Base-by-base conservation (phyloP, 2,329 filamentous ascomycete species). In the Herpomyces periplanetae region DNA sequence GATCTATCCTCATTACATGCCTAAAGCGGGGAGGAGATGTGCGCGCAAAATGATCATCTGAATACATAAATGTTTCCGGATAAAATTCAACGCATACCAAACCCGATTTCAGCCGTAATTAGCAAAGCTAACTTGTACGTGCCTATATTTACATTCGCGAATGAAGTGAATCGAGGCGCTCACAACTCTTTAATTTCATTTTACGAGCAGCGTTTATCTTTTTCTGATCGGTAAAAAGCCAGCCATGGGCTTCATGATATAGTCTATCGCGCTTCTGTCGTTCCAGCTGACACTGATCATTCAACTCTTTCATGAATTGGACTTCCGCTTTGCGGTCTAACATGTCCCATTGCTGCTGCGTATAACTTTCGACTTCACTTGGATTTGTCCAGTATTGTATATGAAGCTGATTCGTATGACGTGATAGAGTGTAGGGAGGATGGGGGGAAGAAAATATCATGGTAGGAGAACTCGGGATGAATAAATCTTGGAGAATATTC, bases 331-430 rank as follows among this genome's bases (percentile, higher is more conserved):
- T 48, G 27, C 55, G 49, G 35, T 91, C 80, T 13, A 96, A 43
- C 28, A 61, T 51, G 18, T 44, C 42, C 32, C 85, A 52, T 34
- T 80, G 63, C 21, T 51, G 47, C 5, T 49, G 38, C 21, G 49
- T 58, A 35, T 57, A 73, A 13, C 60, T 53, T 11, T 51, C 48
- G 12, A 87, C 51, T 11, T 88, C 73, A 3, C 38, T 35, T 1
- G 71, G 71, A 34, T 85, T 60, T 24, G 91, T 51, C 32, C 52
- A 96, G 42, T 91, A 96, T 24, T 66, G 51, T 20, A 85, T 48
- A 20, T 61, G 56, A 25, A 69, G 46, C 21, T 54, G 52, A 1
- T 51, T 49, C 10, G 64, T 75, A 10, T 48, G 52, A 22, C 69
- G 64, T 9, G 5, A 10, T 30, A 60, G 42, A 8, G 68, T 87